Base-by-base conservation (phyloP, 768 basidiomycete genomes). In the Leccinellum rugosiceps region DNA sequence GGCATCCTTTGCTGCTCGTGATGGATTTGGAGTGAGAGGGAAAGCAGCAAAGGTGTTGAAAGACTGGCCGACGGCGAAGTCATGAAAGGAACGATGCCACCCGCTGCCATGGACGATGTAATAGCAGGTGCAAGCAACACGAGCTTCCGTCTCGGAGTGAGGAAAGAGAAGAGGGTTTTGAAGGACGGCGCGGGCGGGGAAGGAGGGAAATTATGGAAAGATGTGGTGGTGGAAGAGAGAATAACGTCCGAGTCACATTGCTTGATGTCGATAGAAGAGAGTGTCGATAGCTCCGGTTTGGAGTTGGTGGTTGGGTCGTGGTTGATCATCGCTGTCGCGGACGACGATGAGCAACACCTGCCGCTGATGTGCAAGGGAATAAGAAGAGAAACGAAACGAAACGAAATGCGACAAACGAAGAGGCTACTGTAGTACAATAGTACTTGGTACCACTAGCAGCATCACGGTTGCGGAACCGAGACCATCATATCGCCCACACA, bases 71-170 rank as follows among this genome's bases (percentile, higher is more conserved):
- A 94, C 77, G 63, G 91, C 83, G 31, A 76, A 7, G 92, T 92
- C 91, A 94, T 94, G 78, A 88, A 89, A 1, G 93, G 92, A 0
- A 87, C 88, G 53, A 92, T 79, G 31, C 84, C 83, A 35, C 90
- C 88, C 3, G 86, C 80, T 50, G 80, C 74, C 46, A 87, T 55
- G 19, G 92, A 87, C 13, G 84, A 76, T 53, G 80, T 8, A 56
- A 85, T 58, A 6, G 87, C 90, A 4, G 92, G 92, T 23, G 84
- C 49, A 58, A 92, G 76, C 62, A 88, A 76, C 8, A 68, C 69
- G 52, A 84, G 67, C 64, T 80, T 66, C 61, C 90, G 85, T 50
- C 80, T 77, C 11, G 77, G 74, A 1, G 85, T 76, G 60, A 87
- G 75, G 65, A 86, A 80, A 10, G 84, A 82, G 67, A 90, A 92